Evolutionary conservation across 441 rosid genomes (phyloP).

Genomic region (Adansonia grandidieri): DNA sequence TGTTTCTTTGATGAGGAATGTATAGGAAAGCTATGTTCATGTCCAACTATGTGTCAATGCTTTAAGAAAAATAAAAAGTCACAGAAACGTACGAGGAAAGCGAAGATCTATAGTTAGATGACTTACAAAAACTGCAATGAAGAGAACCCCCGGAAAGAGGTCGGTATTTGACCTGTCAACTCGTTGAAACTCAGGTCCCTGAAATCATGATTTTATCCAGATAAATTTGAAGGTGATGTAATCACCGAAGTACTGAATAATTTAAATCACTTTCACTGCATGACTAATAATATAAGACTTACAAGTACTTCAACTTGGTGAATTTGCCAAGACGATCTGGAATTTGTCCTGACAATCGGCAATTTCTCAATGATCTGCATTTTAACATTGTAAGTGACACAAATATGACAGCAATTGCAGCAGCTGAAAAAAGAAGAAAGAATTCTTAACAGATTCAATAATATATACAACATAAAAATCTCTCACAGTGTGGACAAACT

Average conservation of each 20-base stretch:
- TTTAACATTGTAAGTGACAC: conserved; percentile 9
- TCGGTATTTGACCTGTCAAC: conserved; percentile 52
- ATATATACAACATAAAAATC: not conserved
- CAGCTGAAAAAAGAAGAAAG: not conserved
- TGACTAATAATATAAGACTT: conserved; percentile 25
- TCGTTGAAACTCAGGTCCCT: conserved; percentile 71
- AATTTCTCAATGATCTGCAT: conserved; percentile 54
- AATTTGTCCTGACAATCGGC: conserved; percentile 47
- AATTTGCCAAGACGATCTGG: conserved; percentile 51
- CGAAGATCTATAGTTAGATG: not conserved
- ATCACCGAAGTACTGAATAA: no score
- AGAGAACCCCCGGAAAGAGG: conserved; percentile 42
- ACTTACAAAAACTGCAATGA: conserved; percentile 45
- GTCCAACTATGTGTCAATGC: no score
- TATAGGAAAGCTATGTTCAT: no score
- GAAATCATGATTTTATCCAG: conserved; percentile 21
- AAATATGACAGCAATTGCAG: not conserved
- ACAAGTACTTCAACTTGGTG: conserved; percentile 45
- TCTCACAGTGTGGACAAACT: conserved; percentile 54
- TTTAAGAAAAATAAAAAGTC: no score
- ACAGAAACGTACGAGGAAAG: no score
- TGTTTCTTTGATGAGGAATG: not conserved
- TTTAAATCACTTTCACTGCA: not conserved
- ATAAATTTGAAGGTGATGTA: not conserved
- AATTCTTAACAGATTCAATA: not conserved